Base-by-base conservation (phyloP, 805 yeast species). In the Ogataea sp. region DNA sequence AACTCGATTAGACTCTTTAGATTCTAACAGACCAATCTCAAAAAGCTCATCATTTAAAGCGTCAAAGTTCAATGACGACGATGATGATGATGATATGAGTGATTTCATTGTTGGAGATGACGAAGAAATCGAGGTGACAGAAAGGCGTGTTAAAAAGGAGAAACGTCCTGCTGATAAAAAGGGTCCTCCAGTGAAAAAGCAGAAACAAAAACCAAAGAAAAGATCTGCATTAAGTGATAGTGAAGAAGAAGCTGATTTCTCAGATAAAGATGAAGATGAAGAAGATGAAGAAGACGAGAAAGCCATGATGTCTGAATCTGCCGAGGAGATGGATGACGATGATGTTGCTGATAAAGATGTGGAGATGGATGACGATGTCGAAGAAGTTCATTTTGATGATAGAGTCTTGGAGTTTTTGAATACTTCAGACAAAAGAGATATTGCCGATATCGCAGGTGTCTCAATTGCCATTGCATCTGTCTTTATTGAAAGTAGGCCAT, bases 381-480 rank as follows among this genome's bases (percentile, higher is more conserved):
- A 54, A 30, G 59, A 54, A 32, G 65, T 42, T 2, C 48, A 44
- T 46, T 78, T 82, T 46, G 89, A 82, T 50, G 67, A 67, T 14
- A 78, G 85, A 43, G 75, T 87, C 20, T 62, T 89, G 35, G 74
- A 78, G 34, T 88, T 93, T 49, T 67, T 90, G 46, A 93, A 93
- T 59, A 73, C 76, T 11, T 90, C 95, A 1, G 74, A 83, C 14
- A 67, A 65, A 2, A 75, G 78, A 40, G 96, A 89, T 55, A 65
- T 93, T 34, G 73, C 82, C 10, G 97, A 90, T 61, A 76, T 89
- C 25, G 77, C 93, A 6, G 78, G 78, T 23, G 78, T 87, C 36
- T 66, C 77, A 1, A 79, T 84, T 10, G 73, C 70, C 8, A 67
- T 75, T 23, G 96, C 95, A 0, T 71, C 76, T 25, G 45, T 66